Percentiles rank a stretch among this genome's conserved stretches.
These are phyloP conservation scores for Tilletia setariae DNA, from an alignment of 1,284 basidiomycete genomes.

Conservation along the genomic window DNA sequence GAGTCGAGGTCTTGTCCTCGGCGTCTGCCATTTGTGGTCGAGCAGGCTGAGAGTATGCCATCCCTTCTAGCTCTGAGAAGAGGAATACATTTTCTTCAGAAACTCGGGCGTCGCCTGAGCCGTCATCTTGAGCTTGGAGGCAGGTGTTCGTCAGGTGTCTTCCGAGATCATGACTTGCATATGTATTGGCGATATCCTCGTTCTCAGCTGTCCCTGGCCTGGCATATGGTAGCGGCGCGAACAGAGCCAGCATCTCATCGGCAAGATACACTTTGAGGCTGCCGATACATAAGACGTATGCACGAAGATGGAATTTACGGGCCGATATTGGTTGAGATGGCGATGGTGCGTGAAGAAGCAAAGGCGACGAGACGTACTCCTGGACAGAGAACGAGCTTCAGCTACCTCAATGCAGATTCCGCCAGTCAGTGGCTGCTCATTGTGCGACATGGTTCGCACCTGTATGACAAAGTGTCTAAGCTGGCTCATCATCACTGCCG, in stretches of 20 bases:
- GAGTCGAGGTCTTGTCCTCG: slow-evolving; percentile 54
- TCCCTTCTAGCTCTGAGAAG: slow-evolving; percentile 54
- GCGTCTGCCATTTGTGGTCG: neutral
- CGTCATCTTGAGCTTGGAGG: slow-evolving; percentile 62
- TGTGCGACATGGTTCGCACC: slow-evolving; percentile 60
- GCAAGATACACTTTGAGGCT: slow-evolving; percentile 62
- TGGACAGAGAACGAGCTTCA: slow-evolving; percentile 52
- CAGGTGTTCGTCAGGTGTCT: slow-evolving; percentile 95
- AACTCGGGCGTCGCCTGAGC: slow-evolving; percentile 21
- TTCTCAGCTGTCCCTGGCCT: slow-evolving; percentile 28
- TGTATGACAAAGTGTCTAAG: slow-evolving; percentile 95
- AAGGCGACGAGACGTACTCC: slow-evolving; percentile 76
- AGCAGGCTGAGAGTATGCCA: neutral
- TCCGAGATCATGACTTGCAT: slow-evolving; percentile 61
- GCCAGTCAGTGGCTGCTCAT: no score
- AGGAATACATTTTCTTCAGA: slow-evolving; percentile 39
- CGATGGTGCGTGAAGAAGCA: slow-evolving; percentile 59
- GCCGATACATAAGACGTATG: slow-evolving; percentile 76
- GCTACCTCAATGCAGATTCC: no score
- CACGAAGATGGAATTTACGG: slow-evolving; percentile 79
- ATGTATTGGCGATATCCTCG: slow-evolving; percentile 24
- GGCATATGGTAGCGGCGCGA: slow-evolving; percentile 57
- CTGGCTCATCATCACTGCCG: slow-evolving; percentile 63
- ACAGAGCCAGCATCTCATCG: slow-evolving; percentile 77
- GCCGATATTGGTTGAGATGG: slow-evolving; percentile 24